Evolutionary conservation across 148 eudicot genomes (phyloP).

Genomic region (Fagopyrum tataricum): DNA sequence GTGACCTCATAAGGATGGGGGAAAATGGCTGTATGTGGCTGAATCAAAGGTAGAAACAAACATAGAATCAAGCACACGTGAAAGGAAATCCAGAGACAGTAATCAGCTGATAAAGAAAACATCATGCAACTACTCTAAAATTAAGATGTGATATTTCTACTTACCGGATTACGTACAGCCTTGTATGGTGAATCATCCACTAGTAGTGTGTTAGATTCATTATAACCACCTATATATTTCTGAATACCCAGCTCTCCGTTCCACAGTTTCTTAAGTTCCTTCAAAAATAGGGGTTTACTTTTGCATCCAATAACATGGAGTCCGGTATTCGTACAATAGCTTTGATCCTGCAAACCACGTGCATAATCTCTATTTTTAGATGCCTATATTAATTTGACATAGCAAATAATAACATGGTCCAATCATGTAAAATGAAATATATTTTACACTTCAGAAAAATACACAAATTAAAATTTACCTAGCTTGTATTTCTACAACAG

Average conservation of each 20-base stretch:
- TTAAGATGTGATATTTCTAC: constrained; percentile 16
- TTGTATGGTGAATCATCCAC: constrained; percentile 93
- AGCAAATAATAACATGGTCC: not conserved
- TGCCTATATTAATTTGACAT: no score
- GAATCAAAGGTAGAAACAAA: constrained; percentile 12
- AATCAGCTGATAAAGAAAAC: not conserved
- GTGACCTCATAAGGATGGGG: constrained; percentile 42
- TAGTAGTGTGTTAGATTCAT: constrained; percentile 71
- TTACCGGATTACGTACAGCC: constrained; percentile 81
- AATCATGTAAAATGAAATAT: not conserved
- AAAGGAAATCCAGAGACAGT: not conserved
- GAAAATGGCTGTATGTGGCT: constrained; percentile 71
- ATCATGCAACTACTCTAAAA: not conserved
- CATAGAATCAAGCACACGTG: constrained; percentile 7
- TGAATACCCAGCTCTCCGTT: constrained; percentile 50
- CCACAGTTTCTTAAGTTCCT: constrained; percentile 75
- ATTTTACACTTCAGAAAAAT: not conserved
- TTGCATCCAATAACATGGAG: constrained; percentile 43
- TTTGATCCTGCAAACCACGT: constrained; percentile 46
- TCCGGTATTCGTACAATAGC: constrained; percentile 69
- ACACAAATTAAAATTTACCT: not conserved
- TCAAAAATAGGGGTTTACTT: constrained; percentile 63
- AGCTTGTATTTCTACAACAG: not conserved
- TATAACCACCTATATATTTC: constrained; percentile 17
- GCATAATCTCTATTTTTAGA: no score